Conservation (phyloP, 1,139 yeast species). For the Sugiyamaella xylanicola region DNA sequence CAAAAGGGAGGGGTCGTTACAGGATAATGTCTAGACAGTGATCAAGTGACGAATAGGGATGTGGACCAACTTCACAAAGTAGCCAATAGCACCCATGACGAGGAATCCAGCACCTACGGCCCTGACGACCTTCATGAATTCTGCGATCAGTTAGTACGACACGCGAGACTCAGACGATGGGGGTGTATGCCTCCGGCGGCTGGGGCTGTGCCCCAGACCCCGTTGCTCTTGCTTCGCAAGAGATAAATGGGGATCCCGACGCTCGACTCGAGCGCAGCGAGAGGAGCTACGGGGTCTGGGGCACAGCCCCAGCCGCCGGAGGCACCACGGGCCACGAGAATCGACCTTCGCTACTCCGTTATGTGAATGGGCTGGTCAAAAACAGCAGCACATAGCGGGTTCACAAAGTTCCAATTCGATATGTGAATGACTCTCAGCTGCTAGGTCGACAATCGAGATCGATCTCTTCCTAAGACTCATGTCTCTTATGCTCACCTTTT, state of each 20-base stretch:
- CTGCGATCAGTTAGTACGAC: constrained; percentile 43
- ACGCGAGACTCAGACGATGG: background rate
- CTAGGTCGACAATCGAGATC: no score
- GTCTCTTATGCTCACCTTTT: constrained; percentile 74
- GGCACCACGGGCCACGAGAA: background rate
- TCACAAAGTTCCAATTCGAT: no score
- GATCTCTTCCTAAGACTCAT: no score
- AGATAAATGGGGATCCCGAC: background rate
- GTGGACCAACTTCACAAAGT: constrained; percentile 89
- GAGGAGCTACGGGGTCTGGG: constrained; percentile 11
- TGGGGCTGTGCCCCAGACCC: background rate
- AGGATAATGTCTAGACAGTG: constrained; percentile 55
- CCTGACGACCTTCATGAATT: constrained; percentile 82
- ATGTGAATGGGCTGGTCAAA: no score
- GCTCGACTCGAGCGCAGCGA: constrained; percentile 4
- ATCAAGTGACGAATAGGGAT: constrained; percentile 97
- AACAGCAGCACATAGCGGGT: no score
- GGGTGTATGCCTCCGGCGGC: background rate
- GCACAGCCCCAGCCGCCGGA: constrained; percentile 9
- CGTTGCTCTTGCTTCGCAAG: background rate
- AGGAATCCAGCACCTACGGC: constrained; percentile 97
- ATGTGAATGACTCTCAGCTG: no score
- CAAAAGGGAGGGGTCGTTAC: background rate
- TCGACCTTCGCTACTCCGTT: no score
- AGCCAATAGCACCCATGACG: constrained; percentile 98